A percentile compares a stretch with the other conserved stretches of the same genome.
phyloP scores from a whole-genome alignment of 2,329 filamentous ascomycete genomes.

The Coleophoma eucalyptorum region DNA sequence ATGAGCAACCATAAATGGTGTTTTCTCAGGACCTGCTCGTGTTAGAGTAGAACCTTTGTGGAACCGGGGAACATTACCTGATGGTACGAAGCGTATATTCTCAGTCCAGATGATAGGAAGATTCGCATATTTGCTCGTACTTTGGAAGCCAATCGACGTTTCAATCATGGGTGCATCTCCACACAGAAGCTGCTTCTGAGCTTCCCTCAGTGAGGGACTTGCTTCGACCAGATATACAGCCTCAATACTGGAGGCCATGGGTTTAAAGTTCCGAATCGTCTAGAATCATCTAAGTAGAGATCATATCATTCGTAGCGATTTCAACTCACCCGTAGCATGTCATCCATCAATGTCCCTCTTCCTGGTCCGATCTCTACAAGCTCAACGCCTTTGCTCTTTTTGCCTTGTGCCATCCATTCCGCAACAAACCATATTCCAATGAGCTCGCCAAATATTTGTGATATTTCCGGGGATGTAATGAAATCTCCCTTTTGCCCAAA shows the following conservation, averaged over 20 bases:
- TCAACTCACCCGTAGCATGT: conserved; percentile 75
- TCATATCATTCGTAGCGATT: background rate
- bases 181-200: conserved; percentile 81
- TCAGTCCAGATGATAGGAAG: conserved; percentile 87
- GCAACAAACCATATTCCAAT: conserved; percentile 92
- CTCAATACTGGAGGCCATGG: conserved; percentile 72
- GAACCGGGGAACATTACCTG: conserved; percentile 5
- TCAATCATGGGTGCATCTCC: conserved; percentile 66
- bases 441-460: conserved; percentile 93
- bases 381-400: conserved; percentile 69
- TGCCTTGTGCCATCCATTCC: conserved; percentile 93
- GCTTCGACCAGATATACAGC: conserved; percentile 94
- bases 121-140: conserved; percentile 69
- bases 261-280: conserved; percentile 82
- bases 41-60: conserved; percentile 1
- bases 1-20: conserved; percentile 91
- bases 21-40: conserved; percentile 56
- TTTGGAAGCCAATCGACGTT: conserved; percentile 69
- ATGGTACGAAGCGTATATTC: conserved; percentile 33
- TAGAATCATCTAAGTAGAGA: conserved; percentile 29
- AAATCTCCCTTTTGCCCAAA: conserved; percentile 96
- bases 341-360: conserved; percentile 93
- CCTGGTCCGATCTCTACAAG: conserved; percentile 94
- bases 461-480: conserved; percentile 95
- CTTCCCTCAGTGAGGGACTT: conserved; percentile 70